Evolutionary conservation across 306 rosid genomes (phyloP).

Genomic region (Casuarina equisetifolia): DNA sequence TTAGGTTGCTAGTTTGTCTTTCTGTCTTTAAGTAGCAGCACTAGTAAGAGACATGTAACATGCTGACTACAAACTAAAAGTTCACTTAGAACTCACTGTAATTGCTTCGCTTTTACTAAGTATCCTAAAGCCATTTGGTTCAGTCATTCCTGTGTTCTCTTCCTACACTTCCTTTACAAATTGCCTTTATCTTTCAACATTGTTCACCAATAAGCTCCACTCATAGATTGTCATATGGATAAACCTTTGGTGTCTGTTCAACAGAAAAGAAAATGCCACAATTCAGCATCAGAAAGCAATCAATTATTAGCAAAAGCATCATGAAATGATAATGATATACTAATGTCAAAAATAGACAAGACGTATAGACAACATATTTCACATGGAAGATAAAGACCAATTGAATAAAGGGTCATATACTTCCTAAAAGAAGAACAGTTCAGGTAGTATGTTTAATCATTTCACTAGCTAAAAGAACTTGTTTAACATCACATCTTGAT

Average conservation of each 20-base stretch:
- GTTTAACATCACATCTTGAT: neutral
- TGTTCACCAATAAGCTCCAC: conserved; percentile 96
- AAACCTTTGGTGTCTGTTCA: conserved; percentile 80
- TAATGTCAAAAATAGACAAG: neutral
- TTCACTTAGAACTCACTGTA: too few relatives aligned
- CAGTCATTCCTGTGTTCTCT: too few relatives aligned
- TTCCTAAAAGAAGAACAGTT: neutral
- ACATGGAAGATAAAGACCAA: neutral
- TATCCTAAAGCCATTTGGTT: too few relatives aligned
- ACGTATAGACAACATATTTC: neutral
- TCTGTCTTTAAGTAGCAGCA: too few relatives aligned
- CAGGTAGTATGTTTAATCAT: neutral
- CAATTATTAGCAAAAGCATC: conserved; percentile 3
- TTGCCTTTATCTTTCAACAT: neutral
- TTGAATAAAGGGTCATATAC: neutral
- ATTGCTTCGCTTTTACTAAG: too few relatives aligned
- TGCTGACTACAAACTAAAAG: too few relatives aligned
- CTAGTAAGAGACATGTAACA: too few relatives aligned
- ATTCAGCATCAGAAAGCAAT: conserved; percentile 16
- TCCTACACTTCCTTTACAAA: too few relatives aligned
- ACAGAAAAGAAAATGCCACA: conserved; percentile 10
- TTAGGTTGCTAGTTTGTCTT: too few relatives aligned
- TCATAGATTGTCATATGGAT: conserved; percentile 84
- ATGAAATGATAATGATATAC: neutral
- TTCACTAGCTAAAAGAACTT: neutral